A percentile compares a stretch with the other conserved stretches of the same genome.
Conservation (phyloP, 371 early-diverging fungal genomes). For the Mortierella sp. region DNA sequence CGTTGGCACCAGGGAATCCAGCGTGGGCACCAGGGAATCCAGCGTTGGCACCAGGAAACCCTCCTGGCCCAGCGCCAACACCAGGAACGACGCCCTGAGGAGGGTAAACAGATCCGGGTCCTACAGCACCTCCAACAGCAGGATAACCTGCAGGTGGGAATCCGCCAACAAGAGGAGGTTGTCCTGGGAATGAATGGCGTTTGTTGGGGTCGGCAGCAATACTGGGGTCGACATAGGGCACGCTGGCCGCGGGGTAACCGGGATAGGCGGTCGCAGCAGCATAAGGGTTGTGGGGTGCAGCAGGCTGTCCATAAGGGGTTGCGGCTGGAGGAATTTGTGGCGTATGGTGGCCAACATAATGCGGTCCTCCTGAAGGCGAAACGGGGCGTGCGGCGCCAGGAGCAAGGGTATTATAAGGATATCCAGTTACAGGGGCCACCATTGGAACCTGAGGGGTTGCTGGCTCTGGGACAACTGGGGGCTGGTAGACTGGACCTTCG, state of each 20-base stretch:
- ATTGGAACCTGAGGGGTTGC: slow-evolving; percentile 34
- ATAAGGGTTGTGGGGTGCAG: slow-evolving; percentile 30
- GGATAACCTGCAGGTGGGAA: slow-evolving; percentile 32
- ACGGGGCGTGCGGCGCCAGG: slow-evolving; percentile 37
- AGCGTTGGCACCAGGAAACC: slow-evolving; percentile 12
- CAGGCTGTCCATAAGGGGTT: slow-evolving; percentile 22
- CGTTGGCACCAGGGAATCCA: slow-evolving; percentile 26
- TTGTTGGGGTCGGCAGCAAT: slow-evolving; percentile 36
- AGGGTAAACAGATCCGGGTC: slow-evolving; percentile 20
- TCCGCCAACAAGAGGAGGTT: slow-evolving; percentile 27
- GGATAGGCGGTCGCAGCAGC: slow-evolving; percentile 24
- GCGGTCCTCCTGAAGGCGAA: slow-evolving; percentile 30
- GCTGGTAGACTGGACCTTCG: slow-evolving; percentile 49
- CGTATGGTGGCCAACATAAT: slow-evolving; percentile 45
- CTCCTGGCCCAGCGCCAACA: background rate
- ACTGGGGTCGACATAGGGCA: slow-evolving; percentile 28
- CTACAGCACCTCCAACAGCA: background rate
- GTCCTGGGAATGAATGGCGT: slow-evolving; percentile 42
- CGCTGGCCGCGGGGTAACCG: slow-evolving; percentile 36
- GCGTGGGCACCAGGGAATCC: slow-evolving; percentile 25
- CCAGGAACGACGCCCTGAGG: slow-evolving; percentile 14
- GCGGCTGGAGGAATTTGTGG: slow-evolving; percentile 33
- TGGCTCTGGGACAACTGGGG: slow-evolving; percentile 49
- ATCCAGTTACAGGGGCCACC: slow-evolving; percentile 24
- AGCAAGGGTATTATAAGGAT: slow-evolving; percentile 41